These are phyloP conservation scores for Candida silvicultrix DNA, from an alignment of 805 yeast species.

Conservation along the genomic window DNA sequence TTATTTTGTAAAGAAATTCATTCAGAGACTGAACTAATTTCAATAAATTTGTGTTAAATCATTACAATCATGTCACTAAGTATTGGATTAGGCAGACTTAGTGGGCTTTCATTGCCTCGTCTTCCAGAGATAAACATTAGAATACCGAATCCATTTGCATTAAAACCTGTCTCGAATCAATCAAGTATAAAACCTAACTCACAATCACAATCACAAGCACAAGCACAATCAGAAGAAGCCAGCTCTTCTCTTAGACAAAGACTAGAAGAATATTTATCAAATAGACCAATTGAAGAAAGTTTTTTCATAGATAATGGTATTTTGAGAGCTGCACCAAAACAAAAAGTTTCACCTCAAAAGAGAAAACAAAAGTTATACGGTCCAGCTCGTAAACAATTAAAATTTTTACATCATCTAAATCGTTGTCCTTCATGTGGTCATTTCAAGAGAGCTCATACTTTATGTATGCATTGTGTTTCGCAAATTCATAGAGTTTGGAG, in stretches of 20 bases:
- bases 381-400: slow-evolving; percentile 75
- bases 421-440: slow-evolving; percentile 97
- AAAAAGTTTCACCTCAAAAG: slow-evolving; percentile 82
- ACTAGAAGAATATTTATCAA: slow-evolving; percentile 26
- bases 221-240: not conserved
- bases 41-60: too few species aligned
- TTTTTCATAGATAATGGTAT: slow-evolving; percentile 62
- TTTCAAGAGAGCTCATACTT: slow-evolving; percentile 79
- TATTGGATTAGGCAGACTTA: slow-evolving; percentile 14
- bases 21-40: too few species aligned
- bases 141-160: slow-evolving; percentile 18
- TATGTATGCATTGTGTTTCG: slow-evolving; percentile 88
- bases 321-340: slow-evolving; percentile 86
- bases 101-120: slow-evolving; percentile 15
- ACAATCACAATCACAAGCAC: slow-evolving; percentile 3
- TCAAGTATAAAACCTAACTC: slow-evolving; percentile 4
- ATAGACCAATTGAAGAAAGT: slow-evolving; percentile 24
- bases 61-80: slow-evolving; percentile 13
- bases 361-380: slow-evolving; percentile 80
- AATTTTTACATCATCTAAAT: slow-evolving; percentile 68
- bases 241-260: slow-evolving; percentile 19
- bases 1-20: too few species aligned
- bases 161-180: slow-evolving; percentile 1
- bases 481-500: slow-evolving; percentile 77
- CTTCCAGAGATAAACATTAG: slow-evolving; percentile 19